Percentiles rank a stretch among this genome's conserved stretches.
Conservation (phyloP, 2,329 filamentous ascomycete genomes). For the Knufia petricola region DNA sequence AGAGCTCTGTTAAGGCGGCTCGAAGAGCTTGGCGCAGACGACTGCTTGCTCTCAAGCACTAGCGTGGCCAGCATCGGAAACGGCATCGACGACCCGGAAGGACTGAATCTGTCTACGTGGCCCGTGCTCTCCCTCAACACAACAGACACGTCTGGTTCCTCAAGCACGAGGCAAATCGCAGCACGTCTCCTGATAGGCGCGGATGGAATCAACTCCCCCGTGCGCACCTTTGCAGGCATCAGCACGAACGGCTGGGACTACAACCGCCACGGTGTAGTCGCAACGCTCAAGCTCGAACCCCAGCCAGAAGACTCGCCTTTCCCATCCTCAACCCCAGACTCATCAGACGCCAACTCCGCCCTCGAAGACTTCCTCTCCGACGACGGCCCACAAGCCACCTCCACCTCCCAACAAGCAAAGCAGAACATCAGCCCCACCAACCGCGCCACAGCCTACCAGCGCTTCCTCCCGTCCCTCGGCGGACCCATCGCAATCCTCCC, state of each 20-base stretch:
- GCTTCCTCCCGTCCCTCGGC: slow-evolving; percentile 69
- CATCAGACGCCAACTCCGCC: slow-evolving; percentile 5
- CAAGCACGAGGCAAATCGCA: slow-evolving; percentile 46
- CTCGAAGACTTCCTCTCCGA: slow-evolving; percentile 9
- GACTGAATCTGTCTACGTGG: slow-evolving; percentile 74
- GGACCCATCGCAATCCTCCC: slow-evolving; percentile 88
- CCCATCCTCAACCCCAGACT: neutral
- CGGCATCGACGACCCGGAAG: slow-evolving; percentile 56
- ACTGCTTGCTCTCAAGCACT: slow-evolving; percentile 65
- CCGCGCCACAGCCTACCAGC: slow-evolving; percentile 67
- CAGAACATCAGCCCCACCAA: slow-evolving; percentile 20
- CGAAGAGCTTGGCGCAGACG: slow-evolving; percentile 45
- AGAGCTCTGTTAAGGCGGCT: slow-evolving; percentile 65
- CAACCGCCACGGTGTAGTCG: slow-evolving; percentile 78
- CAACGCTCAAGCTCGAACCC: slow-evolving; percentile 66
- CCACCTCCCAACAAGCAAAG: neutral
- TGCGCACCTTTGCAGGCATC: slow-evolving; percentile 81
- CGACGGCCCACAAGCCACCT: neutral
- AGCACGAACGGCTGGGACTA: slow-evolving; percentile 88
- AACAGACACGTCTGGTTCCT: slow-evolving; percentile 17
- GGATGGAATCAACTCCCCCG: slow-evolving; percentile 89
- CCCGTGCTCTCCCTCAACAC: slow-evolving; percentile 67
- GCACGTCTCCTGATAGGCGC: slow-evolving; percentile 84
- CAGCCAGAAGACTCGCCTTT: neutral
- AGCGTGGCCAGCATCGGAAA: slow-evolving; percentile 71